Percentiles rank a stretch among this genome's conserved stretches.
These are phyloP conservation scores for Yamadazyma diospyri DNA, from an alignment of 1,139 yeast species.

Conservation along the genomic window DNA sequence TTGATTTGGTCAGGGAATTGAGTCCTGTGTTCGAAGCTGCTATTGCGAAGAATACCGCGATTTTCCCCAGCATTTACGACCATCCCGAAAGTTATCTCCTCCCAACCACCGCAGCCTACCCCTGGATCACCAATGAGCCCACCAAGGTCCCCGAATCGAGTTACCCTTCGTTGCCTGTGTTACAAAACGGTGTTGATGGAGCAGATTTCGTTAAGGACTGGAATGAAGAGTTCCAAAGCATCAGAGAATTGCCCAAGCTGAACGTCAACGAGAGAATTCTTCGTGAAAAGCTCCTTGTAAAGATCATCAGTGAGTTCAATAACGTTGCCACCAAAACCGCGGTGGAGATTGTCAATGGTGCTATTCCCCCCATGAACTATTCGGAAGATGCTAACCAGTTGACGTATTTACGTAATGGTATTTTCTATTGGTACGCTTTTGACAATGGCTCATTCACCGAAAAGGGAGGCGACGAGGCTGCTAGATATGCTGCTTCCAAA, in stretches of 20 bases:
- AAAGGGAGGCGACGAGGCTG: constrained; percentile 83
- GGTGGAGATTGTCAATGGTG: constrained; percentile 68
- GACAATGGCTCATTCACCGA: constrained; percentile 66
- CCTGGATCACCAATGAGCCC: constrained; percentile 61
- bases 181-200: constrained; percentile 57
- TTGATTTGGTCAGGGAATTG: constrained; percentile 48
- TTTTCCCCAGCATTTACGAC: constrained; percentile 44
- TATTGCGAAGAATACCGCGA: constrained; percentile 38
- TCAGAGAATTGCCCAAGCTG: constrained; percentile 63
- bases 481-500: constrained; percentile 74
- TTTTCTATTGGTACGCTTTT: constrained; percentile 77
- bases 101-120: constrained; percentile 65
- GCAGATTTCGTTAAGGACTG: constrained; percentile 66
- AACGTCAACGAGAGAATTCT: constrained; percentile 64
- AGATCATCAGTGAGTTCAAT: constrained; percentile 76
- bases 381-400: constrained; percentile 56
- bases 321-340: constrained; percentile 79
- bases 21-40: constrained; percentile 51
- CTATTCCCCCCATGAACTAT: constrained; percentile 77
- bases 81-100: constrained; percentile 53
- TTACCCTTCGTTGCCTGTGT: constrained; percentile 55
- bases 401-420: constrained; percentile 75
- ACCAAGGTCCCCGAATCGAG: constrained; percentile 53
- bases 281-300: constrained; percentile 72
- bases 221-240: constrained; percentile 86